A percentile compares a stretch with the other conserved stretches of the same genome.
Evolutionary conservation across 192 early-diverging fungal genomes (phyloP).

Genomic region (Phlyctochytrium arcticum): DNA sequence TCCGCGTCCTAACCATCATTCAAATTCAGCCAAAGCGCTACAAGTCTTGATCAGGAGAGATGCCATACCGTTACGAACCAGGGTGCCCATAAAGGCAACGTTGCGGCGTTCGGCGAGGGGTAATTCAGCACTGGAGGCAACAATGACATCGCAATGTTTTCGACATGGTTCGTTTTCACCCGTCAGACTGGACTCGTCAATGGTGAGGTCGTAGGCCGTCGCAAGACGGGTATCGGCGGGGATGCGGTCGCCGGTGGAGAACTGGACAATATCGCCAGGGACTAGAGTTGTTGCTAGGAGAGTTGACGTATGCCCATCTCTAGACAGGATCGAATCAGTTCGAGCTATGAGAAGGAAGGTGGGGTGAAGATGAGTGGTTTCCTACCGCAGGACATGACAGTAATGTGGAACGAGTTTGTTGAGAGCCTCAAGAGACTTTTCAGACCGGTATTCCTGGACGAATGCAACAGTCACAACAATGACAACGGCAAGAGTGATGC

Average conservation of each 20-base stretch:
- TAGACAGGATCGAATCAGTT: constrained; percentile 28
- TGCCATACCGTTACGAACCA: constrained; percentile 84
- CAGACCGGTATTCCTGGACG: constrained; percentile 82
- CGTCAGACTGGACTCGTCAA: constrained; percentile 90
- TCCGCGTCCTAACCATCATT: constrained; percentile 81
- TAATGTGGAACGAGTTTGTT: constrained; percentile 83
- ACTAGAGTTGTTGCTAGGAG: constrained; percentile 81
- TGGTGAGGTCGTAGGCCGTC: constrained; percentile 71
- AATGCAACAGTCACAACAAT: constrained; percentile 81
- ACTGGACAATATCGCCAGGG: constrained; percentile 85
- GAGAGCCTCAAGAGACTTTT: constrained; percentile 78
- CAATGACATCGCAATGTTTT: constrained; percentile 54
- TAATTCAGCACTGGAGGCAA: constrained; percentile 37
- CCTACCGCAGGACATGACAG: constrained; percentile 74
- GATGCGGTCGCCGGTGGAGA: constrained; percentile 86
- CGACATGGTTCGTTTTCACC: constrained; percentile 78
- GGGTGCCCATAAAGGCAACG: constrained; percentile 93
- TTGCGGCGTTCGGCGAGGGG: constrained; percentile 73
- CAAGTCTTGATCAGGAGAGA: too few species aligned
- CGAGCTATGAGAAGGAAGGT: not conserved
- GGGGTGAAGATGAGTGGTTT: not conserved
- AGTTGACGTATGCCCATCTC: constrained; percentile 53
- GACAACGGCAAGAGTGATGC: constrained; percentile 72
- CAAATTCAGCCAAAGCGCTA: too few species aligned
- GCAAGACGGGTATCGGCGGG: constrained; percentile 89